phyloP scores from a whole-genome alignment of 331 rosid species.

The Malus hybrid region DNA sequence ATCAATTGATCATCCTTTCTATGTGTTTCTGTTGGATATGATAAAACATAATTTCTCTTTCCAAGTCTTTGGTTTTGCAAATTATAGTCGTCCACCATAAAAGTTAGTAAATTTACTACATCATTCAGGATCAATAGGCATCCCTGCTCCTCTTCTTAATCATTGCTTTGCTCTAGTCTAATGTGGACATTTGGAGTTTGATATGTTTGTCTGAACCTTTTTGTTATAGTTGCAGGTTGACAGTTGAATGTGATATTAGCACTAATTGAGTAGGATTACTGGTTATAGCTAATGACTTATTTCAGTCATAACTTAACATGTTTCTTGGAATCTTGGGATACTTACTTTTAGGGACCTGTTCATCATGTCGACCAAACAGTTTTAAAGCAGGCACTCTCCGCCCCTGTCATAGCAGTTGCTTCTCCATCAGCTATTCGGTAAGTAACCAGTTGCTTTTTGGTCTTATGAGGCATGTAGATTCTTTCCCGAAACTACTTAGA shows the following conservation, averaged over 20 bases:
- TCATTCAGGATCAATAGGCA: background rate
- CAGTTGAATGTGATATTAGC: background rate
- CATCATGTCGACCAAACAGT: conserved; percentile 51
- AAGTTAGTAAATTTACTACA: background rate
- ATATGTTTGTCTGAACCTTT: background rate
- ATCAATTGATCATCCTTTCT: background rate
- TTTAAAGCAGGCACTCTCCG: conserved; percentile 64
- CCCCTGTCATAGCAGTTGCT: conserved; percentile 85
- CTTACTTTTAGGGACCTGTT: conserved; percentile 62
- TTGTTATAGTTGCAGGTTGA: background rate
- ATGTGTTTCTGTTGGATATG: background rate
- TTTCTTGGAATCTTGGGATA: conserved; percentile 2
- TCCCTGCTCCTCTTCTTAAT: background rate
- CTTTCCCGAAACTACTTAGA: background rate
- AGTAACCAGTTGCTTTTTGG: conserved; percentile 13
- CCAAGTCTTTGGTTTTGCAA: background rate
- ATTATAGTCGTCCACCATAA: background rate
- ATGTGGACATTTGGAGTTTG: background rate
- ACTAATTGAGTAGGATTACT: background rate
- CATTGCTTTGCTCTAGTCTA: background rate
- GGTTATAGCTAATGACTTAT: background rate
- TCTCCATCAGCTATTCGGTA: conserved; percentile 91
- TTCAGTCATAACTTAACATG: background rate
- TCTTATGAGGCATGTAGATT: background rate
- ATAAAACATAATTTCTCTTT: background rate